Evolutionary conservation across 2,329 filamentous ascomycete species (phyloP), one percentile per base, ranked within the genome.

Genomic region (Pleoardoris graminearum): DNA sequence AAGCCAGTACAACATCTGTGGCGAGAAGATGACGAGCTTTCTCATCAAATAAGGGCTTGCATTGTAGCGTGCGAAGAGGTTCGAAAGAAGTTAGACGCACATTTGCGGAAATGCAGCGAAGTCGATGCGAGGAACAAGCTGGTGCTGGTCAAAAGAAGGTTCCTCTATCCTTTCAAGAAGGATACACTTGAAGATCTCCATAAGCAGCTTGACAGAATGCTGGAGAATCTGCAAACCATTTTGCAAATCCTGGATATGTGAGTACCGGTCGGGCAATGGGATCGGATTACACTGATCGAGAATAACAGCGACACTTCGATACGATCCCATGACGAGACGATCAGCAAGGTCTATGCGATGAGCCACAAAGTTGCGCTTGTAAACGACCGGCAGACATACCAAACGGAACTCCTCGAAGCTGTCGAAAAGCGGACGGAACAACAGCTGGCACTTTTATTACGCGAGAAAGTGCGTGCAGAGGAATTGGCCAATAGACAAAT

Each of bases 151-250:
- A 50, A 47, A 22, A 42, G 27, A 2, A 41, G 37, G 30, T 4
- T 47, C 6, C 22, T 48, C n/a, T 56, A 30, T n/a, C 50, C 54
- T 3, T 53, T 56, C 27, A 21, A 36, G 11, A 56, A 53, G 17
- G 30, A 29, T 7, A 48, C 43, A 1, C 32, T 53, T 30, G 42
- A 47, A 16, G 50, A 45, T 38, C 12, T 53, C 10, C 29, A 47
- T 4, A 46, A 35, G 16, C 30, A 32, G 4, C 21, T 56, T 19
- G 50, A 53, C 19, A n/a, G 50, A 16, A 17, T 53, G 17, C 33
- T 47, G 25, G 25, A 25, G 25, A 47, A 48, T 38, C 29, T 56
- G 10, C n/a, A 53, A 10, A 37, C 32, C 4, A n/a, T 48, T 16
- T 1, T 56, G 7, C 42, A 45, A 10, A 46, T 41, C 4, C 41